These are phyloP conservation scores for Arachnopeziza araneosa DNA, from an alignment of 2,329 filamentous ascomycete genomes.

Conservation along the genomic window DNA sequence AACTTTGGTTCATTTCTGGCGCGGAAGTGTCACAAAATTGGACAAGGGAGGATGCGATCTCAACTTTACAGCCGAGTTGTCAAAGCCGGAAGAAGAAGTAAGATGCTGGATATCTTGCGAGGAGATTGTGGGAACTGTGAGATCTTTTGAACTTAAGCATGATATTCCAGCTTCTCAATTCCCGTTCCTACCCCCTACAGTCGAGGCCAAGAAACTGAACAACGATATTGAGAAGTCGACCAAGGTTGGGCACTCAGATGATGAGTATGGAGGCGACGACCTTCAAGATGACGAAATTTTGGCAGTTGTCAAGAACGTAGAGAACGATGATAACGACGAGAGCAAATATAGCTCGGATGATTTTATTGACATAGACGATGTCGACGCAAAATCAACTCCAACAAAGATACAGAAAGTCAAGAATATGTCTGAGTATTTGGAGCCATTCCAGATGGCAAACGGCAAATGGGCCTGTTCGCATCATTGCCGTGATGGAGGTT, in stretches of 20 bases:
- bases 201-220: neutral
- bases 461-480: constrained; percentile 74
- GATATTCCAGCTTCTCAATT: constrained; percentile 33
- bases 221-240: neutral
- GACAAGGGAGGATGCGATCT: constrained; percentile 53
- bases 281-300: constrained; percentile 41
- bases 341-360: constrained; percentile 43
- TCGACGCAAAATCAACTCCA: neutral
- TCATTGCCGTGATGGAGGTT: constrained; percentile 43
- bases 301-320: constrained; percentile 26
- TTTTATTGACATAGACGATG: constrained; percentile 49
- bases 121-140: constrained; percentile 62
- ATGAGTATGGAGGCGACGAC: constrained; percentile 29
- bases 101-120: constrained; percentile 75
- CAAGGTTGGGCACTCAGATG: constrained; percentile 1
- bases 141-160: constrained; percentile 20
- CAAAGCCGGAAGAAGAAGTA: constrained; percentile 50
- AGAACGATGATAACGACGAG: constrained; percentile 19
- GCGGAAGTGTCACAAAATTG: constrained; percentile 58
- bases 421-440: constrained; percentile 8
- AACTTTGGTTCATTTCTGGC: constrained; percentile 61
- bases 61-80: constrained; percentile 52
- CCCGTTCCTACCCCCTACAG: constrained; percentile 7
- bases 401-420: neutral
- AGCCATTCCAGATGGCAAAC: constrained; percentile 54